Evolutionary conservation across 129 eudicot species (phyloP), one percentile per base, ranked within the genome.

Genomic region (Glebionis coronaria): DNA sequence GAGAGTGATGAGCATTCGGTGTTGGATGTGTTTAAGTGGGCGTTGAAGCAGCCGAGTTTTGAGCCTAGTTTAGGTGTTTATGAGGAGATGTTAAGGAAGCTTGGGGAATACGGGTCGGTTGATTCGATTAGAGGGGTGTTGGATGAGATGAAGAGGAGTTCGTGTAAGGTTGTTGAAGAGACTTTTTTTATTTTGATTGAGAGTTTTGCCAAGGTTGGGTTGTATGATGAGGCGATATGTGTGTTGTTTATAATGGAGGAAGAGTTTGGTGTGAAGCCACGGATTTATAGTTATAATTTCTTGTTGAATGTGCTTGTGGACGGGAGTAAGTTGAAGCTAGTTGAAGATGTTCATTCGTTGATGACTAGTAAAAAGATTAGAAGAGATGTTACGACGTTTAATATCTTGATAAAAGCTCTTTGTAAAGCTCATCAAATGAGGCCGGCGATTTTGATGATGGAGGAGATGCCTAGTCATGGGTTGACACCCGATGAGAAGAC

Each of bases 361-460:
- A 93, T 93, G 95, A 68, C 66, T 11, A 80, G 65, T 56, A 70
- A 61, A 53, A 82, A 83, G 20, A 81, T 93, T 12, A 82, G 73
- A 38, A 73, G 71, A 5, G 99, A 89, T 76, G 92, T 86, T 71
- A 74, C 87, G 25, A 93, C 95, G 14, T 93, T 80, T 57, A 93
- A 93, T 75, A 84, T 93, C 70, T 79, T 93, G 87, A 84, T 89
- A 46, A 93, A 89, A 71, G 97, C 88, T 29, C 75, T 93, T 4
- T 93, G 99, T 70, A 82, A 79, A 68, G 88, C 95, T n/a, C 97
- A 79, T 84, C 99, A 93, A 61, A 84, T 89, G 76, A 86, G 97
- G 80, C 88, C 95, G 25, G 99, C 97, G 0, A 80, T 93, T 81
- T 62, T 89, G 77, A 73, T 86, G 90, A 84, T 89, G 97, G 97